A percentile compares a stretch with the other conserved stretches of the same genome.
Evolutionary conservation across 2,329 filamentous ascomycete species (phyloP).

Genomic region (Aspergillus persii): DNA sequence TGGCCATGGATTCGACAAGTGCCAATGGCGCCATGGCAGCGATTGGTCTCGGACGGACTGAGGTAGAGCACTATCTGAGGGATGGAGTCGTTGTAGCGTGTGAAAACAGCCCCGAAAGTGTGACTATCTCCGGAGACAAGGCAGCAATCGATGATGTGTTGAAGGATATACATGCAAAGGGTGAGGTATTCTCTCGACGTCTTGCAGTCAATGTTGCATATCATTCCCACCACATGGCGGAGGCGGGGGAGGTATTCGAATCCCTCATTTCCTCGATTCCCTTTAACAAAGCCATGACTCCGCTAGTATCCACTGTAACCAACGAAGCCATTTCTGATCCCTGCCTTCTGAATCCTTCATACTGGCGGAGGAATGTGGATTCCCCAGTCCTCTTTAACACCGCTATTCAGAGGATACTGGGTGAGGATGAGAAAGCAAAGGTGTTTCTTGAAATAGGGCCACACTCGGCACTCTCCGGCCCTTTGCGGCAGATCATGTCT

Average conservation of each 20-base stretch:
- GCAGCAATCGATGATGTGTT: slow-evolving; percentile 3
- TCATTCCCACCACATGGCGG: slow-evolving; percentile 8
- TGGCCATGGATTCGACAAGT: neutral
- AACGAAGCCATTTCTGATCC: neutral
- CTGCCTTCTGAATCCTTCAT: neutral
- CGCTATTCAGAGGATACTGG: slow-evolving; percentile 12
- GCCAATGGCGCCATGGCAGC: slow-evolving; percentile 20
- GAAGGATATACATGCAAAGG: neutral
- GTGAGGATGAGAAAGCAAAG: slow-evolving; percentile 6
- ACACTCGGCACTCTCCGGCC: slow-evolving; percentile 35
- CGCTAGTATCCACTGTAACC: slow-evolving; percentile 8
- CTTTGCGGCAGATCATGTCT: slow-evolving; percentile 21
- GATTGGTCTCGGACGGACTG: slow-evolving; percentile 12
- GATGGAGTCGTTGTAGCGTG: slow-evolving; percentile 30
- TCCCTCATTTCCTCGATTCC: neutral
- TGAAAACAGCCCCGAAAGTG: slow-evolving; percentile 36
- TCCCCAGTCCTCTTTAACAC: slow-evolving; percentile 20
- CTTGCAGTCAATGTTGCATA: slow-evolving; percentile 16
- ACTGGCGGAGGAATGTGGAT: slow-evolving; percentile 17
- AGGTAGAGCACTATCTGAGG: slow-evolving; percentile 7
- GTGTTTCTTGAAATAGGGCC: slow-evolving; percentile 34
- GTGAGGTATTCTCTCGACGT: slow-evolving; percentile 5
- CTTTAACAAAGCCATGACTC: neutral
- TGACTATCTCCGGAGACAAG: slow-evolving; percentile 20
- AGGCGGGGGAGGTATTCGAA: neutral